Evolutionary conservation across 257 asterid genomes (phyloP), one percentile per base, ranked within the genome.

Genomic region (Solanum clarkiae): DNA sequence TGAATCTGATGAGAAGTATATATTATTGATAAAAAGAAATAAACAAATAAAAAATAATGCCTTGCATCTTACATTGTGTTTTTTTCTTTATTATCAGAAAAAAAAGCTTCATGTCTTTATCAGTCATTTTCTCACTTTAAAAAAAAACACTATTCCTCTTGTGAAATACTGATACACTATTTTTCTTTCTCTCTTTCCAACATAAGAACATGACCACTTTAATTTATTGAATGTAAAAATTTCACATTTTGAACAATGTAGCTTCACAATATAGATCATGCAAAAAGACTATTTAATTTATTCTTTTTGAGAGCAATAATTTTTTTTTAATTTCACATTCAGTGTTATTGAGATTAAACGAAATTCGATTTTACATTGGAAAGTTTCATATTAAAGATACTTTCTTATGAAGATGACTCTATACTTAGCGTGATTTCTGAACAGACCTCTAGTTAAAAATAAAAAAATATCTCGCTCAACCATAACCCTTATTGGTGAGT

Each of bases 51-150:
- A 86, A 40, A 80, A 59, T 15, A 51, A 42, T 53, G 74, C 17
- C 86, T 88, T 90, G 82, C 86, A 87, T 90, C 82, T 83, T 81
- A 85, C 77, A 40, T 60, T 87, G 51, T 82, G 54, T 51, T 44
- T 44, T 10, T 62, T 82, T 45, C 44, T 71, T 81, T 24, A 14
- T 82, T 60, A 8, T 22, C 2, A 57, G 85, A 16, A 60, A 51
- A 13, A 22, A 71, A 81, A 88, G 56, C 88, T 88, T 92, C 87
- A 81, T 86, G 93, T 91, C 92, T 42, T 90, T 84, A 85, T 92
- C 92, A 69, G n/a, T 90, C 92, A 83, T 87, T 22, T 68, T 91
- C 88, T 45, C 53, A 47, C 77, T 42, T 89, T 75, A 84, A 89
- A 49, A 45, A 45, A 36, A 75, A 80, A 84, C 87, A 42, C 51